A percentile compares a stretch with the other conserved stretches of the same genome.
phyloP scores from a whole-genome alignment of 2,329 filamentous ascomycete genomes.

The Pseudogymnoascus sp. region DNA sequence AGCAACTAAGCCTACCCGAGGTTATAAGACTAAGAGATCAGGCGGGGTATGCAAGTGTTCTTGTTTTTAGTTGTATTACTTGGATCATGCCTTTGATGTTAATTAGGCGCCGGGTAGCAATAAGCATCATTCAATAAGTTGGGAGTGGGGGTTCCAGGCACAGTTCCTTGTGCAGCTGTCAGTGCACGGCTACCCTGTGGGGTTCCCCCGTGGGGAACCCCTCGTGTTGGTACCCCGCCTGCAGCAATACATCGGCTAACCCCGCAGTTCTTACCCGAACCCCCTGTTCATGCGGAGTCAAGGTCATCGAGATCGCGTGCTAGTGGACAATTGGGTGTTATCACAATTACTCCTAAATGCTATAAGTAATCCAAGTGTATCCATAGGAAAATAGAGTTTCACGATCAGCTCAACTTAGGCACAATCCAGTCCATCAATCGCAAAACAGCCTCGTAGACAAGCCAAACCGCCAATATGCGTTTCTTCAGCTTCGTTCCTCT shows the following conservation, averaged over 20 bases:
- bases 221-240: background rate
- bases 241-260: background rate
- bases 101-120: background rate
- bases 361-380: background rate
- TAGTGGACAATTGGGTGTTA: background rate
- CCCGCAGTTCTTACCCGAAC: constrained; percentile 1
- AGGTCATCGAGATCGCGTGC: background rate
- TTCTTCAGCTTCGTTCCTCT: background rate
- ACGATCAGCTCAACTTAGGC: background rate
- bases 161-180: background rate
- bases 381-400: background rate
- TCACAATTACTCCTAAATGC: background rate
- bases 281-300: background rate
- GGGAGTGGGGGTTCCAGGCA: background rate
- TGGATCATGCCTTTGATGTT: background rate
- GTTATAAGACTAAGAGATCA: background rate
- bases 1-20: constrained; percentile 3
- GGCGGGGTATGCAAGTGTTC: background rate
- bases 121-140: background rate
- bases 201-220: background rate
- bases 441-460: background rate
- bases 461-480: constrained; percentile 1
- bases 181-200: background rate
- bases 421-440: background rate
- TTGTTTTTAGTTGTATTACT: background rate